A percentile compares a stretch with the other conserved stretches of the same genome.
These are phyloP conservation scores for Cornus controversa DNA, from an alignment of 148 eudicot genomes.

Conservation along the genomic window DNA sequence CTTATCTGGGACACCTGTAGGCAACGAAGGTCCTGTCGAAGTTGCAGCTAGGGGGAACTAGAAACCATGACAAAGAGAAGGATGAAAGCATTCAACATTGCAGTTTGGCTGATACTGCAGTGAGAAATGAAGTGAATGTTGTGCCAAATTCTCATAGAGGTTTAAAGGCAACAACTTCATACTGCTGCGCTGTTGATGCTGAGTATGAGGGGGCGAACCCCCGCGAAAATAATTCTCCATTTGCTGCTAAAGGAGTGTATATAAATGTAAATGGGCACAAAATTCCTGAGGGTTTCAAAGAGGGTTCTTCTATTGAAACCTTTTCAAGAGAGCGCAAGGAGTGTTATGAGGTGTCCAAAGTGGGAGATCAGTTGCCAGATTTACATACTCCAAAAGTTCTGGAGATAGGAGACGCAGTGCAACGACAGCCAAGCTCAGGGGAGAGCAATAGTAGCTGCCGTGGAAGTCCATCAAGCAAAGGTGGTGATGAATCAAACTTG, in stretches of 20 bases:
- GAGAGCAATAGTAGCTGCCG: constrained; percentile 32
- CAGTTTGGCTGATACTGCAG: constrained; percentile 15
- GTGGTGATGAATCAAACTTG: constrained; percentile 36
- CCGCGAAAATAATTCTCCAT: constrained; percentile 8
- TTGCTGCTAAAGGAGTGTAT: constrained; percentile 18
- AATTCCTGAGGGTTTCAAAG: constrained; percentile 10
- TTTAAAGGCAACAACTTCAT: constrained; percentile 20
- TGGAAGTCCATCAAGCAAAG: constrained; percentile 47
- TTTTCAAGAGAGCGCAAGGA: constrained; percentile 20
- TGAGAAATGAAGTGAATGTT: constrained; percentile 13
- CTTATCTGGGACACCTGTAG: constrained; percentile 35
- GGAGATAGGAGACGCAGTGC: constrained; percentile 31
- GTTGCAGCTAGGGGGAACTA: constrained; percentile 36
- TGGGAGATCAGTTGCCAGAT: constrained; percentile 21
- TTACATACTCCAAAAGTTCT: constrained; percentile 20
- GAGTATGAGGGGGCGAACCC: constrained; percentile 5
- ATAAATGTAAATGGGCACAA: constrained; percentile 14
- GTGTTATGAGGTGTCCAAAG: constrained; percentile 16
- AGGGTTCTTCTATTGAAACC: constrained; percentile 22
- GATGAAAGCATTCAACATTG: constrained; percentile 29
- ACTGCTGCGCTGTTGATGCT: constrained; percentile 9
- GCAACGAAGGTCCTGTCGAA: constrained; percentile 58
- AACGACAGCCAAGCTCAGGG: constrained; percentile 29
- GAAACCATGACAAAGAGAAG: constrained; percentile 29
- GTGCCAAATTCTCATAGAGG: constrained; percentile 24